Evolutionary conservation across 768 basidiomycete genomes (phyloP).

Genomic region (Pleurotus tuber-regium): DNA sequence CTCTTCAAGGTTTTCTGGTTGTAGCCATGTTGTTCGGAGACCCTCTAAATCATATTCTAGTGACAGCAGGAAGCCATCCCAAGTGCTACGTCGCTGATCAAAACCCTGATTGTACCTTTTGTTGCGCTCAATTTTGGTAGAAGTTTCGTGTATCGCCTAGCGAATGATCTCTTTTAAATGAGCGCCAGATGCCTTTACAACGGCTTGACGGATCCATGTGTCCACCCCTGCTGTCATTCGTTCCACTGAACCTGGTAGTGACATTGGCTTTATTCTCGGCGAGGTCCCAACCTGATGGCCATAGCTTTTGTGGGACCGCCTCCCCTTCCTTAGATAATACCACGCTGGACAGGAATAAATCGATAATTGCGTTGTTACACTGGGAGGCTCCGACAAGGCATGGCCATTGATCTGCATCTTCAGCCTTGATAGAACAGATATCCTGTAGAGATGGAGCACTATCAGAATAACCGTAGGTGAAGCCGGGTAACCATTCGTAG

Average conservation of each 20-base stretch:
- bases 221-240: conserved; percentile 47
- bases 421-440: conserved; percentile 39
- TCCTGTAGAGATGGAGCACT: conserved; percentile 29
- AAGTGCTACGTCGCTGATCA: conserved; percentile 27
- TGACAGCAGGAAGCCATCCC: conserved; percentile 9
- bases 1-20: conserved; percentile 33
- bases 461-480: conserved; percentile 46
- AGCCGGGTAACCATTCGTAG: conserved; percentile 43
- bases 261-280: conserved; percentile 32
- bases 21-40: conserved; percentile 31
- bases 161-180: conserved; percentile 31
- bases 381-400: conserved; percentile 32
- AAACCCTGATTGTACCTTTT: conserved; percentile 41
- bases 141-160: conserved; percentile 46
- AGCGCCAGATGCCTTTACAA: conserved; percentile 11
- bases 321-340: conserved; percentile 52
- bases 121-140: conserved; percentile 35
- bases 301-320: conserved; percentile 43
- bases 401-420: conserved; percentile 32
- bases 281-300: conserved; percentile 53
- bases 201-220: conserved; percentile 28
- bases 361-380: conserved; percentile 34
- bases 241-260: conserved; percentile 55
- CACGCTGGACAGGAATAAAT: conserved; percentile 44
- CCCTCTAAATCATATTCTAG: conserved; percentile 1